Base-by-base conservation (phyloP, 192 early-diverging fungal genomes). In the Backusella luteola region DNA sequence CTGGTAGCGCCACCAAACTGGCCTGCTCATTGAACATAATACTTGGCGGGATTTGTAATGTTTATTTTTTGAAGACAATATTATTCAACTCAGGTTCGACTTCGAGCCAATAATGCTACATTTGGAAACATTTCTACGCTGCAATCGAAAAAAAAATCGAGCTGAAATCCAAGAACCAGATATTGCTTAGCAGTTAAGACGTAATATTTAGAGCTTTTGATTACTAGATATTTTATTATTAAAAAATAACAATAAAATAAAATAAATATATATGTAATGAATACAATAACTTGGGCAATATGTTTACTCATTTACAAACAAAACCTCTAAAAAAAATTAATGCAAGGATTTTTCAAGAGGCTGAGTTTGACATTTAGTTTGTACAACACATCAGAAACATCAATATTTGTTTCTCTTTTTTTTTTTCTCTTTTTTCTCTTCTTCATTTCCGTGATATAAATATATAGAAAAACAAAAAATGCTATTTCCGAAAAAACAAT, bases 341-440 rank as follows among this genome's bases (percentile, higher is more conserved):
- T 49, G 46, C 46, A 49, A 49, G 19, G 19, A 49, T 49, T n/a
- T n/a, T 49, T 6, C 46, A 6, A 49, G 46, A 49, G 46, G 17
- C 46, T 49, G 46, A 49, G 46, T 49, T 49, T 49, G 46, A 49
- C 46, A 49, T n/a, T n/a, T 44, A 11, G 12, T 14, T 49, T 49
- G 56, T 63, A 59, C 23, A 12, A 59, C 53, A 59, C n/a, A 59
- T 59, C 53, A 59, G 53, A 59, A 59, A 59, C 53, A 59, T 59
- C 2, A 59, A 26, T 26, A 0, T 59, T 59, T 59, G 53, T 59
- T 59, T 59, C 53, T 59, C 53, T 59, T 59, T 59, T 59, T 59
- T 59, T 59, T 59, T 59, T 59, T 59, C 21, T 59, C 17, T 59
- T 59, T 59, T 59, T 59, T 59, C 17, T 59, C 23, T 59, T 59